Percentiles rank a stretch among this genome's conserved stretches.
Evolutionary conservation across 345 rosid genomes (phyloP).

Genomic region (Mallotus nudiflorus): DNA sequence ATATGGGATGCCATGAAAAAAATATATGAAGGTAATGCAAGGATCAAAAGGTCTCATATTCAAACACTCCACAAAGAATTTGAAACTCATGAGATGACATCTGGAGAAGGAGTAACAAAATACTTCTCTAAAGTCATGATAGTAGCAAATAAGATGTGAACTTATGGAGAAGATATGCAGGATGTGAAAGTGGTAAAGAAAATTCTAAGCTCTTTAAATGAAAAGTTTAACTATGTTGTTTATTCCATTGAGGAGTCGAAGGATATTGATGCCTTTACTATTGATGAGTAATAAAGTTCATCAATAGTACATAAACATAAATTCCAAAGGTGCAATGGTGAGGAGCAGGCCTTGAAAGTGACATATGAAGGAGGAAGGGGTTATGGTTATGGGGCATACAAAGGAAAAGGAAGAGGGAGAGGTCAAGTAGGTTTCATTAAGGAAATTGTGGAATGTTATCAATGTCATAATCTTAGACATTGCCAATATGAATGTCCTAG

Average conservation of each 20-base stretch:
- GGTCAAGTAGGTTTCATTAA: background rate
- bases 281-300: slow-evolving; percentile 13
- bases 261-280: background rate
- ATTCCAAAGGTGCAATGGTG: background rate
- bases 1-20: no score
- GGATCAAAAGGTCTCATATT: background rate
- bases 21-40: no score
- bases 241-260: no score
- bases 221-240: slow-evolving; percentile 3
- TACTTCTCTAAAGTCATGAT: no score
- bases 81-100: background rate
- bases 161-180: no score
- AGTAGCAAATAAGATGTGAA: no score
- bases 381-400: background rate
- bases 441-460: background rate
- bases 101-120: background rate
- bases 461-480: slow-evolving; percentile 4
- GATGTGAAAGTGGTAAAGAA: background rate
- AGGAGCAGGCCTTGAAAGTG: no score
- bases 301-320: background rate
- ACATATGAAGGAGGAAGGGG: background rate
- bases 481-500: no score
- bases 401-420: background rate
- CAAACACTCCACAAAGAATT: background rate
- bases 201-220: background rate